phyloP scores from a whole-genome alignment of 441 rosid species.

The Adansonia rubrostipa region DNA sequence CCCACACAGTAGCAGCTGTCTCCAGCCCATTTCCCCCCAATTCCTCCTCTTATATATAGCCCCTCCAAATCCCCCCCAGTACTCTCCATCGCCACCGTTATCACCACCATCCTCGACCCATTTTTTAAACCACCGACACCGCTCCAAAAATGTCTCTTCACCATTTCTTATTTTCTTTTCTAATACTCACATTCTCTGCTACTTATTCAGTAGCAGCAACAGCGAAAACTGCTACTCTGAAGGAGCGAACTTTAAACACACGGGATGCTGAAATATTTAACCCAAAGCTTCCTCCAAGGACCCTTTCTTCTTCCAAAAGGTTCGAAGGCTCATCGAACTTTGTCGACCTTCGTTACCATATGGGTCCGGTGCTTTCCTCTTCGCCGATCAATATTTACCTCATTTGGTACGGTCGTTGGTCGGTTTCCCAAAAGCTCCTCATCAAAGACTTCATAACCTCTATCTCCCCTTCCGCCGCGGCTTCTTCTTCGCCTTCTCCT shows the following conservation, averaged over 20 bases:
- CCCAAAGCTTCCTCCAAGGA: slow-evolving; percentile 61
- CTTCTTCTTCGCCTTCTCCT: slow-evolving; percentile 36
- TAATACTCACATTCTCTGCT: slow-evolving; percentile 17
- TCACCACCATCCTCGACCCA: too few relatives aligned
- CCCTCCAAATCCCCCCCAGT: too few relatives aligned
- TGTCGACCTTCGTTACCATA: slow-evolving; percentile 82
- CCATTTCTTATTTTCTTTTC: slow-evolving; percentile 22
- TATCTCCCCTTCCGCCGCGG: slow-evolving; percentile 52
- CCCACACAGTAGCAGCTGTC: too few relatives aligned
- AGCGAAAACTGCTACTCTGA: background rate
- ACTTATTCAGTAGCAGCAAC: background rate
- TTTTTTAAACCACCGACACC: too few relatives aligned
- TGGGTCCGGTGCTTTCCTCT: slow-evolving; percentile 91
- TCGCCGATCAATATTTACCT: slow-evolving; percentile 76
- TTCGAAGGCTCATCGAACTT: slow-evolving; percentile 74
- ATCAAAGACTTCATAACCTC: slow-evolving; percentile 78
- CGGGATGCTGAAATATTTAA: slow-evolving; percentile 39
- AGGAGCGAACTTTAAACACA: slow-evolving; percentile 46
- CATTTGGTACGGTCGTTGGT: slow-evolving; percentile 90
- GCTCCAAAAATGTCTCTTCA: background rate
- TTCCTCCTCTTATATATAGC: too few relatives aligned
- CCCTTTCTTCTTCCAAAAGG: slow-evolving; percentile 50
- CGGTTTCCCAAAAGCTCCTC: slow-evolving; percentile 53
- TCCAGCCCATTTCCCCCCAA: too few relatives aligned
- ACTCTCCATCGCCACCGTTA: too few relatives aligned